Evolutionary conservation across 257 asterid genomes (phyloP), one percentile per base, ranked within the genome.

Genomic region (Nicotiana noctiflora): DNA sequence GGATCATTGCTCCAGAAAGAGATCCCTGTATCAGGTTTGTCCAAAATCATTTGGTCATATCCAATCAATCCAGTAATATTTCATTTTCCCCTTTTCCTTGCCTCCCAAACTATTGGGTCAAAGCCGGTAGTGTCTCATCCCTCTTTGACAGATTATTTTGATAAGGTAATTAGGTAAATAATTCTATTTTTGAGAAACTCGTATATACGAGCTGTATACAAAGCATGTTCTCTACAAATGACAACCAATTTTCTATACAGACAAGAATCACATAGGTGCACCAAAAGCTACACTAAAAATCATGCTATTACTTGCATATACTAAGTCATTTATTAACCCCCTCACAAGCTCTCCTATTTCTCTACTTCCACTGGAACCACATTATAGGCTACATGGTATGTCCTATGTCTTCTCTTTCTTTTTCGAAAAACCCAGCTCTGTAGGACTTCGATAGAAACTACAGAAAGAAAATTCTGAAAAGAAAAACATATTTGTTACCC

Each of bases 1-100:
- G 98, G 97, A 81, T 81, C 86, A 56, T 83, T 90, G 89, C 87
- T 84, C 65, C 91, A 91, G 76, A 88, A 79, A 80, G 86, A 84
- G 82, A 88, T 87, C 87, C 81, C 93, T 84, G 19, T 59, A 72
- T 82, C 92, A 87, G 97, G 98, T 1, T 65, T 44, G 23, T n/a
- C 13, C 70, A 53, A 79, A 57, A 44, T 40, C 31, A 15, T 55
- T 32, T 66, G 9, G 29, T 10, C 13, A 31, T 34, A 49, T 70
- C 59, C 59, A 44, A 88, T 53, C 61, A 79, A 25, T 82, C 83
- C 57, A 10, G 60, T 67, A 32, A 27, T 65, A 15, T 82, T 66
- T 66, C 21, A 53, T 44, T 34, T 40, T 46, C 76, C 44, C 18
- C 60, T 1, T 60, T 52, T 31, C 70, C n/a, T 66, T 61, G 56